Conservation (phyloP, 1,284 basidiomycete species). For the Somion occarium region DNA sequence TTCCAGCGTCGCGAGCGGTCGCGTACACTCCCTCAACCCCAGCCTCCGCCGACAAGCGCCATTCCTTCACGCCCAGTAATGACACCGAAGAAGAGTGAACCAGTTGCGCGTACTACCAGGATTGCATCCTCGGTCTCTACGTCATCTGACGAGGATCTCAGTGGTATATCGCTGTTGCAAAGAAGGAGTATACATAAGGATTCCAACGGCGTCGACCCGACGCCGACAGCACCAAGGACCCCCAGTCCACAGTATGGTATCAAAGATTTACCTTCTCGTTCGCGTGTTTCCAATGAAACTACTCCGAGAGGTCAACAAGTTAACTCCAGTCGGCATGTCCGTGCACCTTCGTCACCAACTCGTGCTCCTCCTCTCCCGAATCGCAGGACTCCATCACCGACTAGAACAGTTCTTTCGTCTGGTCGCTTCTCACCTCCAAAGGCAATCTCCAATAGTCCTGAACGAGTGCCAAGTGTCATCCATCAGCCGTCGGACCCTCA, state of each 20-base stretch:
- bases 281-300: neutral
- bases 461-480: neutral
- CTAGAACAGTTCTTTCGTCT: neutral
- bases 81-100: neutral
- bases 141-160: slow-evolving; percentile 26
- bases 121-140: slow-evolving; percentile 6
- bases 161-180: slow-evolving; percentile 19
- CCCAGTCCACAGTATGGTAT: slow-evolving; percentile 28
- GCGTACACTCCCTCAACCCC: neutral
- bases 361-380: slow-evolving; percentile 1
- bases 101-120: neutral
- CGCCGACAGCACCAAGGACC: slow-evolving; percentile 11
- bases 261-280: slow-evolving; percentile 18
- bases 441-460: neutral
- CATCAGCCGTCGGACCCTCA: neutral
- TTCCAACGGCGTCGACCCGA: slow-evolving; percentile 6
- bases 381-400: neutral
- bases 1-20: slow-evolving; percentile 3
- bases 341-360: neutral
- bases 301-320: neutral
- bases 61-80: neutral
- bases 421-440: neutral
- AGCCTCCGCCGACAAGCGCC: neutral
- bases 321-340: neutral
- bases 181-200: neutral